These are phyloP conservation scores for Turritis glabra DNA, from an alignment of 345 rosid genomes.

Conservation along the genomic window DNA sequence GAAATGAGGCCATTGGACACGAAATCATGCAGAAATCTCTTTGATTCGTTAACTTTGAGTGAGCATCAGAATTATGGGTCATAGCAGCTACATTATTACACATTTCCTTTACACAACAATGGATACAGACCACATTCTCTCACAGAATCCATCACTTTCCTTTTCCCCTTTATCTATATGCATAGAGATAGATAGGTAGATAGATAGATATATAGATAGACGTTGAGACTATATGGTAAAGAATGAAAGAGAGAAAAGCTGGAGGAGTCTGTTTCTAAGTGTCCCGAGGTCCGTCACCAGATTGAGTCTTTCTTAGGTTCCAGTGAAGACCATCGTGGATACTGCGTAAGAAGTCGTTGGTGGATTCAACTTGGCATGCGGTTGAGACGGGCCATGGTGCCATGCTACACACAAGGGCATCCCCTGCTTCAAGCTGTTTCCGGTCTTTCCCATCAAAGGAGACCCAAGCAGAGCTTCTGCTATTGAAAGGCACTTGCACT, in stretches of 20 bases:
- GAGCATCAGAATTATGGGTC: not conserved
- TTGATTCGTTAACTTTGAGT: not conserved
- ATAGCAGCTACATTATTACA: conserved; percentile 29
- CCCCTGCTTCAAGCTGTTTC: conserved; percentile 78
- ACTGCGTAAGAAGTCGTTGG: conserved; percentile 82
- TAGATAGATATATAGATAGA: not conserved
- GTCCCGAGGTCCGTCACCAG: conserved; percentile 75
- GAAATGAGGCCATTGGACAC: not conserved
- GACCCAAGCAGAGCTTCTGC: conserved; percentile 92
- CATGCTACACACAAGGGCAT: conserved; percentile 95
- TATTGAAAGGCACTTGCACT: conserved; percentile 86
- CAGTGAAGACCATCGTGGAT: conserved; percentile 98
- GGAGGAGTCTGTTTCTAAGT: conserved; percentile 14
- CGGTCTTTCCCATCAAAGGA: conserved; percentile 97
- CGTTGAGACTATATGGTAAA: not conserved
- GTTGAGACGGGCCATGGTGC: conserved; percentile 99
- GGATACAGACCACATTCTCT: conserved; percentile 5
- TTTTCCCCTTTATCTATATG: conserved; percentile 16
- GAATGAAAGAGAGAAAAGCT: not conserved
- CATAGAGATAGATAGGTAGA: conserved; percentile 7
- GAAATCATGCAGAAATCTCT: not conserved
- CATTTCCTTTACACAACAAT: conserved; percentile 13
- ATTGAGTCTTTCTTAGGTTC: conserved; percentile 86
- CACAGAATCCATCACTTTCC: not conserved
- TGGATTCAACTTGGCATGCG: conserved; percentile 84